Conservation (phyloP, 345 rosid species). For the Eucalyptus caleyi region DNA sequence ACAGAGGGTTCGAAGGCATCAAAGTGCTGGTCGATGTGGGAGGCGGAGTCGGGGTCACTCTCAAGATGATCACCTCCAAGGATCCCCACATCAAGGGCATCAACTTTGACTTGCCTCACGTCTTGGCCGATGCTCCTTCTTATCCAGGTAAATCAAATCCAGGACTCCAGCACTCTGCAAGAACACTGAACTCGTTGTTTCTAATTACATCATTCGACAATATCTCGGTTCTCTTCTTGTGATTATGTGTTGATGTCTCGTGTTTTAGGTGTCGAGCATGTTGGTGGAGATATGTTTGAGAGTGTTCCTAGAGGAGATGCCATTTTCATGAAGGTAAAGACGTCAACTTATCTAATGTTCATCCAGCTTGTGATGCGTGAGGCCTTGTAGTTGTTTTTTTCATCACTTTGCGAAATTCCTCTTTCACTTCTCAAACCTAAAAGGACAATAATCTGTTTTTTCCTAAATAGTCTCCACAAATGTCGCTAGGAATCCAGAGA, state of each 20-base stretch:
- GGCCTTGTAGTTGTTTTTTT: background rate
- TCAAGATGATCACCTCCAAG: conserved; percentile 3
- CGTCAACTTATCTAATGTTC: background rate
- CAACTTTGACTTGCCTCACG: conserved; percentile 25
- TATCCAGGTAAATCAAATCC: conserved; percentile 7
- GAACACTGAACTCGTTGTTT: background rate
- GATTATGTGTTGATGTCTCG: background rate
- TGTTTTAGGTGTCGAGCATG: conserved; percentile 10
- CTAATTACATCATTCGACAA: background rate
- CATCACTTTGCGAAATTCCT: background rate
- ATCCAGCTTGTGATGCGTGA: background rate
- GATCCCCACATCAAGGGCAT: conserved; percentile 15
- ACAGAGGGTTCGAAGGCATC: conserved; percentile 12
- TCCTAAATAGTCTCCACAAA: background rate
- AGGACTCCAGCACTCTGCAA: background rate
- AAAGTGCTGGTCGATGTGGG: conserved; percentile 22
- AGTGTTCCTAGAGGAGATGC: conserved; percentile 20
- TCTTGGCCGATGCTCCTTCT: conserved; percentile 9
- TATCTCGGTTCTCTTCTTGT: background rate
- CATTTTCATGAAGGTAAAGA: conserved; percentile 12
- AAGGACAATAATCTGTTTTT: background rate
- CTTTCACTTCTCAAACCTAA: background rate
- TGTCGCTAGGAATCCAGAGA: background rate
- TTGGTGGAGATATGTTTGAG: conserved; percentile 15
- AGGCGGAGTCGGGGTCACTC: conserved; percentile 13